Conservation (phyloP, 2,329 filamentous ascomycete species). For the Talaromyces islandicus region DNA sequence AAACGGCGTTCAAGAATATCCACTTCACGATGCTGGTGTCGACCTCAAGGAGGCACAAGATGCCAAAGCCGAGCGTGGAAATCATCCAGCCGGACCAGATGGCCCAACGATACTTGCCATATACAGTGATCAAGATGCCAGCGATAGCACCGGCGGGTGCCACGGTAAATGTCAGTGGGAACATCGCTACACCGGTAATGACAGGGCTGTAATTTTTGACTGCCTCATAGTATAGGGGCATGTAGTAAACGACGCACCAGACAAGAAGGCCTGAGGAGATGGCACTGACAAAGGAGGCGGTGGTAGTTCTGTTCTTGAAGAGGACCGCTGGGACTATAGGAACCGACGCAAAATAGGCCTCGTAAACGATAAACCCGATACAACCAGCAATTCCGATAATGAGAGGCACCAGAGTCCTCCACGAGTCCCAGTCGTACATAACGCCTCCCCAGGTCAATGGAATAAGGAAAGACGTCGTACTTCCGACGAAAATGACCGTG, state of each 20-base stretch:
- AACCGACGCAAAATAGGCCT: conserved; percentile 14
- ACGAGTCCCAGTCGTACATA: conserved; percentile 24
- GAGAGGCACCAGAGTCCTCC: conserved; percentile 22
- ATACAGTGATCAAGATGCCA: conserved; percentile 43
- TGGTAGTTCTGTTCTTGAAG: conserved; percentile 38
- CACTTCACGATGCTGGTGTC: conserved; percentile 36
- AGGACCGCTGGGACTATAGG: conserved; percentile 39
- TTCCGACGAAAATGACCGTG: conserved; percentile 21
- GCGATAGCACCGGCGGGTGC: conserved; percentile 55
- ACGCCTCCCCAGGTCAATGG: conserved; percentile 26
- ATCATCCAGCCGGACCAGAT: conserved; percentile 58
- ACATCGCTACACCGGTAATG: conserved; percentile 50
- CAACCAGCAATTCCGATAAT: conserved; percentile 21
- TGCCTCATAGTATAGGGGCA: conserved; percentile 44
- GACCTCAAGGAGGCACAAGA: conserved; percentile 19
- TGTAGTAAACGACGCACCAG: conserved; percentile 35
- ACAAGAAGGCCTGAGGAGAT: conserved; percentile 34
- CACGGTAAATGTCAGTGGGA: conserved; percentile 58
- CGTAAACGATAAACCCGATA: conserved; percentile 17
- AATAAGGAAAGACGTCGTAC: conserved; percentile 23
- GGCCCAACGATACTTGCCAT: conserved; percentile 56
- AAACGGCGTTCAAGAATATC: conserved; percentile 54
- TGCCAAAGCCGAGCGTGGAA: conserved; percentile 54
- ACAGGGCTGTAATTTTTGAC: conserved; percentile 37
- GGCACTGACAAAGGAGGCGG: conserved; percentile 25